These are phyloP conservation scores for Adenanthera pavonina DNA, from an alignment of 306 rosid genomes.

Conservation along the genomic window DNA sequence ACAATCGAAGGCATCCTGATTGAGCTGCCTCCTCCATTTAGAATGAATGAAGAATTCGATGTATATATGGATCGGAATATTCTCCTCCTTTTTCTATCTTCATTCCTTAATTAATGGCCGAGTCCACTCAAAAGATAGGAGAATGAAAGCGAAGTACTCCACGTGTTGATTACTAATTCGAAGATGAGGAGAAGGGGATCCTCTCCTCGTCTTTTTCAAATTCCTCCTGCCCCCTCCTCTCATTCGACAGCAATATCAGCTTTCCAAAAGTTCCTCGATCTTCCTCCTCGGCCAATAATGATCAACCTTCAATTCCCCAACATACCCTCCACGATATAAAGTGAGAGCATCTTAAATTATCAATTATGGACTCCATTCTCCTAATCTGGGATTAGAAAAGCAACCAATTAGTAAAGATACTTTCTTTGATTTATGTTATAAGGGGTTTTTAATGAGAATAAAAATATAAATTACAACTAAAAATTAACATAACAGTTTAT, in stretches of 20 bases:
- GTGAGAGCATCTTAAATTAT: neutral
- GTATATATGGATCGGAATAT: no score
- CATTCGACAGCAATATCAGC: neutral
- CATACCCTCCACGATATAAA: neutral
- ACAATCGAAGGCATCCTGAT: neutral
- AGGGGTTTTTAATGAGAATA: no score
- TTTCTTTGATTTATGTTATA: no score
- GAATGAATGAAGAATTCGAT: neutral
- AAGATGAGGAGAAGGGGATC: neutral
- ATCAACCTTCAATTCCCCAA: neutral
- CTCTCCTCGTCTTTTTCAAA: neutral
- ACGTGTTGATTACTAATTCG: neutral
- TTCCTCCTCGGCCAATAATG: neutral
- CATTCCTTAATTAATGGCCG: no score
- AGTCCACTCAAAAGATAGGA: neutral
- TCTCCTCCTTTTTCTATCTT: neutral
- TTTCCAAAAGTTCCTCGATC: neutral
- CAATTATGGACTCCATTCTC: neutral
- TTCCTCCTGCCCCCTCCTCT: neutral
- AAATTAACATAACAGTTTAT: no score
- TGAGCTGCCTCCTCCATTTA: neutral
- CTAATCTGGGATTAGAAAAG: neutral
- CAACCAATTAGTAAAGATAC: no score
- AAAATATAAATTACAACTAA: no score
- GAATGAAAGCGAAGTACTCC: neutral